Conservation (phyloP, 2,329 filamentous ascomycete genomes). For the Sporothrix dimorphospora region DNA sequence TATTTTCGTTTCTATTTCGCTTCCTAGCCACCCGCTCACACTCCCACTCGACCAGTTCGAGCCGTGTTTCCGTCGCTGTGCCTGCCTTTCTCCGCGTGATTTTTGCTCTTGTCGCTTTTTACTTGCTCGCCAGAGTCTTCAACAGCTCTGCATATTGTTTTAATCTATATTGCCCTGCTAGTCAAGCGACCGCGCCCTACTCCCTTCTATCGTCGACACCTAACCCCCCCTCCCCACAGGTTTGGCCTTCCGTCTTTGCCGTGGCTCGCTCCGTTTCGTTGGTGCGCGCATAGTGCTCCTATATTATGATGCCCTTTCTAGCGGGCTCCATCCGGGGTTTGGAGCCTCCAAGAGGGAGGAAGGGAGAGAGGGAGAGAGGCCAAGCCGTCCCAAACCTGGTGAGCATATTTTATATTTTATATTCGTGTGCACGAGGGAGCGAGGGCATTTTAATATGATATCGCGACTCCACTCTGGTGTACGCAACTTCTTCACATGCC, state of each 20-base stretch:
- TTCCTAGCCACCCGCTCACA: not conserved
- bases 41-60: not conserved
- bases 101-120: not conserved
- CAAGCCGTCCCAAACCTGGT: constrained; percentile 21
- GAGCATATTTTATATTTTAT: constrained; percentile 11
- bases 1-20: not conserved
- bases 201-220: not conserved
- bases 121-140: not conserved
- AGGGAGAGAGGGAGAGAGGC: not conserved
- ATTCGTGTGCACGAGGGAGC: not conserved
- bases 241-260: constrained; percentile 22
- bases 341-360: not conserved
- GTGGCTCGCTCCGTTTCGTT: constrained; percentile 4
- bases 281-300: constrained; percentile 25
- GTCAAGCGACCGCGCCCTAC: constrained; percentile 18
- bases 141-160: not conserved
- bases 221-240: constrained; percentile 19
- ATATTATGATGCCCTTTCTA: constrained; percentile 21
- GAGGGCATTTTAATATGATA: not conserved
- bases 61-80: not conserved
- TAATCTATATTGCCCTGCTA: constrained; percentile 15
- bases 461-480: not conserved
- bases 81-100: not conserved
- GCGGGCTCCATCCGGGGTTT: not conserved
- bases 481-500: not conserved